Evolutionary conservation across 768 basidiomycete genomes (phyloP), one percentile per base, ranked within the genome.

Genomic region (Boletus eberwhitei): DNA sequence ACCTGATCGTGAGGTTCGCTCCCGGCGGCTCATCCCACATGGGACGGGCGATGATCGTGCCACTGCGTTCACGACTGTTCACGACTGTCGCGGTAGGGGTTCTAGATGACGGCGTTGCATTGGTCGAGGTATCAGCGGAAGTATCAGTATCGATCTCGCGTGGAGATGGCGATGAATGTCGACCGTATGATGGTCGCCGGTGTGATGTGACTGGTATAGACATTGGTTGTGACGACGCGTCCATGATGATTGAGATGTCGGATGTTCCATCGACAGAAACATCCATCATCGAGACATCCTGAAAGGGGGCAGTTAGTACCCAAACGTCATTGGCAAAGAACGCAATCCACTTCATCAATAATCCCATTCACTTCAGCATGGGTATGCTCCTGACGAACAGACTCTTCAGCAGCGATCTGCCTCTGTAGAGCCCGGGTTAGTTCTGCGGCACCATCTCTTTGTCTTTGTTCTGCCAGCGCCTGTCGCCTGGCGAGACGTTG

Each of bases 11-110:
- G 9, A 66, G 49, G 24, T 59, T 62, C 37, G 65, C 14, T 19
- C 54, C 53, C 4, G 59, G 52, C 31, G 64, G 59, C 24, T 70
- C 74, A 59, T 86, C 84, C 85, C 85, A 87, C 24, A 78, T 64
- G 0, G 83, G 78, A 16, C 86, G 81, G 16, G 79, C 87, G 52
- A 89, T 81, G 57, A 90, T 77, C 2, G 88, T 91, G 11, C 87
- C 88, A 57, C 87, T 87, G 42, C 88, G 81, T 59, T 89, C 87
- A 26, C 89, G 76, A n/a, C 60, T 8, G n/a, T 55, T 77, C 24
- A 85, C 68, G 39, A 84, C 83, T n/a, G 80, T 71, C 0, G 81
- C 79, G 0, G 82, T 85, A 12, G 85, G 85, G 0, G 86, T 85
- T 39, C 78, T 78, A 2, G 79, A 79, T 7, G 79, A 77, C 12